A percentile compares a stretch with the other conserved stretches of the same genome.
Evolutionary conservation across 2,329 filamentous ascomycete species (phyloP).

Genomic region (Aspergillus chevalieri): DNA sequence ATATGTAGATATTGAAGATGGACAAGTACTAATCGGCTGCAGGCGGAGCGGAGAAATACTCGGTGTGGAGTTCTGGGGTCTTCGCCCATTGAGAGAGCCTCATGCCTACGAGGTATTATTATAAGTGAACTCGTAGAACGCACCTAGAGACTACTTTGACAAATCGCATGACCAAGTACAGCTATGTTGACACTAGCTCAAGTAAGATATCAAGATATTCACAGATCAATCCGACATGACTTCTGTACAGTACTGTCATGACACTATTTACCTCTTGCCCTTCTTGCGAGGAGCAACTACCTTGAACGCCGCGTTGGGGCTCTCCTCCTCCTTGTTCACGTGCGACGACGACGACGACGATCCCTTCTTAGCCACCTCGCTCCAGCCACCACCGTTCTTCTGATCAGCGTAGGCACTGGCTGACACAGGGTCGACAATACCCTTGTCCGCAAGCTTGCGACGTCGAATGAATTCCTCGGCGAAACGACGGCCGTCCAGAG

Average conservation of each 20-base stretch:
- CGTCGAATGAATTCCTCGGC: conserved; percentile 90
- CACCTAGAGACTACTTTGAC: too few species aligned
- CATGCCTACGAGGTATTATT: too few species aligned
- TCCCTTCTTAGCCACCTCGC: conserved; percentile 93
- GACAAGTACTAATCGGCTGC: too few species aligned
- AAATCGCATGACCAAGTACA: too few species aligned
- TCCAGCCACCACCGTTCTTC: conserved; percentile 70
- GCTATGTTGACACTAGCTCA: too few species aligned
- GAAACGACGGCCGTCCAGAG: conserved; percentile 88
- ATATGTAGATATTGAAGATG: too few species aligned
- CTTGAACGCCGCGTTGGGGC: conserved; percentile 64
- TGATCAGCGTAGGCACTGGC: conserved; percentile 48
- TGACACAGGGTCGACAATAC: conserved; percentile 63
- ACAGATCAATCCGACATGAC: not conserved
- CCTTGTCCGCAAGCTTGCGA: conserved; percentile 88
- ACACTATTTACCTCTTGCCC: conserved; percentile 57
- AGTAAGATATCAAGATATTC: not conserved
- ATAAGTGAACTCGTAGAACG: too few species aligned
- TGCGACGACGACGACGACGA: conserved; percentile 27
- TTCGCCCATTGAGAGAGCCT: too few species aligned
- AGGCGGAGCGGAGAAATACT: too few species aligned
- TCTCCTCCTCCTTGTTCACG: conserved; percentile 43
- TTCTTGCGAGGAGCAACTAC: conserved; percentile 92
- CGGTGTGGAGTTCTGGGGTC: too few species aligned
- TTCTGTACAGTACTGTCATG: not conserved